These are phyloP conservation scores for Solanum megistacrolobum DNA, from an alignment of 257 asterid genomes.

Conservation along the genomic window DNA sequence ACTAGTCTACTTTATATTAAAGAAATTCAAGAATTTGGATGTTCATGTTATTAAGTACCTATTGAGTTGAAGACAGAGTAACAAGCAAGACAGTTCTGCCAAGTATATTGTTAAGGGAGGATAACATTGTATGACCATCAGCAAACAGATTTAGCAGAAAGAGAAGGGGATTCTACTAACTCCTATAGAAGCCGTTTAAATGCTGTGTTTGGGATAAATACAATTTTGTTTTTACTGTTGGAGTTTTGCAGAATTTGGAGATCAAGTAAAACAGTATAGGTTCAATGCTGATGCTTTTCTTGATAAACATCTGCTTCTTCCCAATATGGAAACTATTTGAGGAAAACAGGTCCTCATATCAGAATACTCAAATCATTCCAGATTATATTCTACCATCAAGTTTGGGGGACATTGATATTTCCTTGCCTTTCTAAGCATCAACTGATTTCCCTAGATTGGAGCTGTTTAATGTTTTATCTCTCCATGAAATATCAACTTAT, in stretches of 20 bases:
- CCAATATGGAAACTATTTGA: not conserved
- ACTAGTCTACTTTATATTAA: not conserved
- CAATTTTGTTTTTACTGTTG: not conserved
- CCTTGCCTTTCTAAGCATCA: not conserved
- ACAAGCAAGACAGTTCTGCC: not conserved
- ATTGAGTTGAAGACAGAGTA: not conserved
- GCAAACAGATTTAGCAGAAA: not conserved
- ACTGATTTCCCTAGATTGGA: not conserved
- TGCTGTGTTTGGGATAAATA: not conserved
- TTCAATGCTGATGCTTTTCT: not conserved
- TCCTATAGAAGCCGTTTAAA: not conserved
- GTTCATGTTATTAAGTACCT: not conserved
- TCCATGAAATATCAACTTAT: not conserved
- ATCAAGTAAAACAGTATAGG: not conserved
- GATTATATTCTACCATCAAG: not conserved
- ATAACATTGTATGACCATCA: not conserved
- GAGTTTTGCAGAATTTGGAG: not conserved
- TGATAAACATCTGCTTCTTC: not conserved
- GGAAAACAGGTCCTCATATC: not conserved
- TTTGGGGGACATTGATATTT: not conserved
- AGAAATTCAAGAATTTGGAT: not conserved
- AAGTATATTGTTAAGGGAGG: not conserved
- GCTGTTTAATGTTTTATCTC: not conserved
- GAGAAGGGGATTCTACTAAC: not conserved
- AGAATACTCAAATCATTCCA: not conserved